Conservation (phyloP, 2,329 filamentous ascomycete species). For the Aspergillus sp. region DNA sequence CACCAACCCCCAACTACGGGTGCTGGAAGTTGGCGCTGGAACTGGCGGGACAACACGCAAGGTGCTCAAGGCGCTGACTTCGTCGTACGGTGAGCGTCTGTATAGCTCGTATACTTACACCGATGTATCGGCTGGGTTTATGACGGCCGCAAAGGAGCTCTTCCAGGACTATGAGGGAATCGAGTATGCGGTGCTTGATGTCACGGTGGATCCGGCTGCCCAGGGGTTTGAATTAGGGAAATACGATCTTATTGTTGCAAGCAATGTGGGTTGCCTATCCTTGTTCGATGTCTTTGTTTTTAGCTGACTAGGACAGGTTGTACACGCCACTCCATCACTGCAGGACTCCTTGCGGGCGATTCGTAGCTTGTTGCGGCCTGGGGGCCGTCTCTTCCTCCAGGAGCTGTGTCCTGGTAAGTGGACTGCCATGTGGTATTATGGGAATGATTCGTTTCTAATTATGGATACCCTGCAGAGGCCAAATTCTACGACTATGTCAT, state of each 20-base stretch:
- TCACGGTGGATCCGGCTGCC: conserved; percentile 24
- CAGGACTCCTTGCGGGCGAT: conserved; percentile 17
- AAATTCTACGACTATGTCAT: not conserved
- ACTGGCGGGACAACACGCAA: conserved; percentile 18
- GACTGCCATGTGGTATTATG: no score
- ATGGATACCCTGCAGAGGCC: not conserved
- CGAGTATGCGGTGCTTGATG: conserved; percentile 31
- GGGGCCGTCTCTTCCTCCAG: conserved; percentile 47
- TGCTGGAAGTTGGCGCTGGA: conserved; percentile 31
- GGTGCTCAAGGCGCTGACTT: not conserved
- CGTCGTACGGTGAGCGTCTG: not conserved
- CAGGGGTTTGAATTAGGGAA: conserved; percentile 29
- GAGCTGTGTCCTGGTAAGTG: conserved; percentile 34
- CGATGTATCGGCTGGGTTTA: conserved; percentile 31
- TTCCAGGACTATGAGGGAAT: conserved; percentile 24
- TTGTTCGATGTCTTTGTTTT: no score
- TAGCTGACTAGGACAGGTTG: no score
- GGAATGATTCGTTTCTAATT: no score
- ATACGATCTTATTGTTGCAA: conserved; percentile 37
- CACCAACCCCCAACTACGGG: conserved; percentile 21
- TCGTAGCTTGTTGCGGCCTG: conserved; percentile 33
- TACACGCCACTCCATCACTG: conserved; percentile 19
- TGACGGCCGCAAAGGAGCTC: conserved; percentile 23
- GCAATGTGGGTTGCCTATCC: conserved; percentile 29
- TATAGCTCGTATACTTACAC: conserved; percentile 15